A percentile compares a stretch with the other conserved stretches of the same genome.
phyloP scores from a whole-genome alignment of 345 rosid species.

The Dimocarpus longan region DNA sequence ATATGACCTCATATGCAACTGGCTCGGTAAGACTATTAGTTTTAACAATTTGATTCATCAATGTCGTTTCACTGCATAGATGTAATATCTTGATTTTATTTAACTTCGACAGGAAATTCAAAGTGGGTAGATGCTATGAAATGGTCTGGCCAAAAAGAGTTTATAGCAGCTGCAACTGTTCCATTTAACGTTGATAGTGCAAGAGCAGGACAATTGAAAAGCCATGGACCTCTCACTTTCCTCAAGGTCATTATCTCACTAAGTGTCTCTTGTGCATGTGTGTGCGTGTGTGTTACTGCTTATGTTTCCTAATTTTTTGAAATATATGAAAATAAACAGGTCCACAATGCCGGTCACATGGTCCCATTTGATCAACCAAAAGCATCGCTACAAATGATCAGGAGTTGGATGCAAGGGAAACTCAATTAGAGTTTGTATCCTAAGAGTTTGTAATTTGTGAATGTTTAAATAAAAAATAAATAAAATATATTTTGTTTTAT shows the following conservation, averaged over 20 bases:
- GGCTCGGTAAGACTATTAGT: conserved; percentile 62
- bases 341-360: conserved; percentile 81
- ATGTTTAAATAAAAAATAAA: no score
- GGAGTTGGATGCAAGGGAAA: conserved; percentile 80
- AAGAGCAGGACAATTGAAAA: conserved; percentile 63
- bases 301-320: not conserved
- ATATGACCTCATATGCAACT: conserved; percentile 85
- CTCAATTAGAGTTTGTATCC: not conserved
- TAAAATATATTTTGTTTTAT: no score
- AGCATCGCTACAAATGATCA: conserved; percentile 72
- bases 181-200: conserved; percentile 58
- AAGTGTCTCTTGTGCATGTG: not conserved
- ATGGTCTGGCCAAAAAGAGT: conserved; percentile 72
- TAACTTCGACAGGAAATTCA: conserved; percentile 59
- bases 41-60: not conserved
- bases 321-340: conserved; percentile 40
- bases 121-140: conserved; percentile 77
- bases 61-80: not conserved
- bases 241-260: conserved; percentile 50
- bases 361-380: conserved; percentile 99
- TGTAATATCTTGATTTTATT: not conserved
- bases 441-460: no score
- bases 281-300: not conserved
- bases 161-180: conserved; percentile 48
- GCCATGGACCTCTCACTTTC: conserved; percentile 72